These are phyloP conservation scores for Sisymbrium irio DNA, from an alignment of 345 rosid species.

Conservation along the genomic window DNA sequence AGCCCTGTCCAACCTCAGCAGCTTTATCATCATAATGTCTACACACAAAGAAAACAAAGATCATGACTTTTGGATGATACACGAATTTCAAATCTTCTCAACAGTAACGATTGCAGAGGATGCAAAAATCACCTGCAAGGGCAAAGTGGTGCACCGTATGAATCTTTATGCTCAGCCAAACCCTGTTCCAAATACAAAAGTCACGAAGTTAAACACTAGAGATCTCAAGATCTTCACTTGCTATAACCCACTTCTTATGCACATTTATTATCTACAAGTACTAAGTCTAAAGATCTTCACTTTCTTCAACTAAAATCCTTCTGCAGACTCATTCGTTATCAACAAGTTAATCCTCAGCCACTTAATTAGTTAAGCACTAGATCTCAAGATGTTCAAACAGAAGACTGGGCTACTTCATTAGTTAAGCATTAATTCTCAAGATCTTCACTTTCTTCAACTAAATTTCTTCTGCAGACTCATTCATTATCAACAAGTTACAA, in stretches of 20 bases:
- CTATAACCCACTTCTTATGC: background rate
- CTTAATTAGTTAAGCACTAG: too few relatives aligned
- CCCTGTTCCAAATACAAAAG: constrained; percentile 40
- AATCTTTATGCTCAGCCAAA: constrained; percentile 92
- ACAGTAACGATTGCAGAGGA: background rate
- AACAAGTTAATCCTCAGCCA: too few relatives aligned
- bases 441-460: background rate
- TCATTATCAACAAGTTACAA: background rate
- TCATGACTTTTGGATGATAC: background rate
- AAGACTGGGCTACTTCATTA: too few relatives aligned
- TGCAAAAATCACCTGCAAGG: constrained; percentile 31
- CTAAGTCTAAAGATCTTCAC: background rate
- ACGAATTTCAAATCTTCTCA: background rate
- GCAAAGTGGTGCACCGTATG: constrained; percentile 66
- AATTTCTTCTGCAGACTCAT: background rate
- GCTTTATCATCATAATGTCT: constrained; percentile 98
- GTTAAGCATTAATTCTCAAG: background rate
- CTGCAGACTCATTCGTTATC: background rate
- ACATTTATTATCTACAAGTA: background rate
- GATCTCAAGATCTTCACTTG: background rate
- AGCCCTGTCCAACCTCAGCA: constrained; percentile 89
- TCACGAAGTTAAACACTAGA: background rate
- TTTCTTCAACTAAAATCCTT: background rate
- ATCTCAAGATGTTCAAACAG: too few relatives aligned
- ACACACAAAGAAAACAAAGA: constrained; percentile 5